Conservation (phyloP, 345 rosid species). For the Firmiana major region DNA sequence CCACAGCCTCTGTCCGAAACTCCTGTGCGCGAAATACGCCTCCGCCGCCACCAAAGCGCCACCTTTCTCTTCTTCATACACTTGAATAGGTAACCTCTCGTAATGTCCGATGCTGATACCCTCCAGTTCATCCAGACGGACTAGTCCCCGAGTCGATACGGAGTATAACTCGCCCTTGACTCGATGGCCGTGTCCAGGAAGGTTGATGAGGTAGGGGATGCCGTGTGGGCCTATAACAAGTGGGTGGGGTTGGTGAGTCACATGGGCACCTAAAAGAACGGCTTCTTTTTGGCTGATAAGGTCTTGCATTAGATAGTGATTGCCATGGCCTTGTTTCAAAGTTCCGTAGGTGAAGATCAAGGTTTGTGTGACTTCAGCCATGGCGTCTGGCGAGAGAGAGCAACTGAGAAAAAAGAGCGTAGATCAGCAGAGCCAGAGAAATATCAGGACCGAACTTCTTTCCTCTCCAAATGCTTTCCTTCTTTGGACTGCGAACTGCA, state of each 20-base stretch:
- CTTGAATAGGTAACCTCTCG: slow-evolving; percentile 55
- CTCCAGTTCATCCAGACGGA: slow-evolving; percentile 56
- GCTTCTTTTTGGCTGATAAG: slow-evolving; percentile 46
- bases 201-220: slow-evolving; percentile 65
- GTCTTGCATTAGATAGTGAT: slow-evolving; percentile 40
- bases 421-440: background rate
- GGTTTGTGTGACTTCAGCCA: slow-evolving; percentile 16
- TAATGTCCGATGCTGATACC: slow-evolving; percentile 57
- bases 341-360: slow-evolving; percentile 71
- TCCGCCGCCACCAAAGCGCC: slow-evolving; percentile 41
- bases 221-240: slow-evolving; percentile 70
- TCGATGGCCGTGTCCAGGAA: slow-evolving; percentile 44
- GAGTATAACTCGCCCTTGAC: slow-evolving; percentile 69
- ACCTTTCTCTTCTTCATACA: slow-evolving; percentile 12
- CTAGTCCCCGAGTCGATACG: slow-evolving; percentile 49
- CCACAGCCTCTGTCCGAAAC: slow-evolving; percentile 63
- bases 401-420: background rate
- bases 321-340: slow-evolving; percentile 48
- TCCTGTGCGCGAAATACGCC: slow-evolving; percentile 57
- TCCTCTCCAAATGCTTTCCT: background rate
- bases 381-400: background rate
- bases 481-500: background rate
- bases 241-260: slow-evolving; percentile 44
- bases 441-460: background rate
- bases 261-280: slow-evolving; percentile 36